These are phyloP conservation scores for Aspergillus egyptiacus DNA, from an alignment of 495 filamentous ascomycete genomes.

Conservation along the genomic window DNA sequence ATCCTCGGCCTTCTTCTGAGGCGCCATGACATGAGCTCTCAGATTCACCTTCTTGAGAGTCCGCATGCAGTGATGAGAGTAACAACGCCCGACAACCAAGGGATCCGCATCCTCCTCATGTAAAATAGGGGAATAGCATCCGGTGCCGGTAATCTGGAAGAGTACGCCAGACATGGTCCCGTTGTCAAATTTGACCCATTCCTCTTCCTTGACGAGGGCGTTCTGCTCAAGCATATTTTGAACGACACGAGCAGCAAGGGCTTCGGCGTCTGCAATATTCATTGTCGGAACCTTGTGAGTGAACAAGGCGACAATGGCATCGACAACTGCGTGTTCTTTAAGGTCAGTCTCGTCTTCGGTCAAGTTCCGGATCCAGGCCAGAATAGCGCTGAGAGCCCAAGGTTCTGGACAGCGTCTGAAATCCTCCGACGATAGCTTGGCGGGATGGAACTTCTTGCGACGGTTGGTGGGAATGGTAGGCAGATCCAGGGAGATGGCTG, in stretches of 20 bases:
- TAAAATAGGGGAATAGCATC: slow-evolving; percentile 81
- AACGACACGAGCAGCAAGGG: slow-evolving; percentile 72
- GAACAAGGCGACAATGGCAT: slow-evolving; percentile 84
- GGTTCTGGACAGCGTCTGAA: slow-evolving; percentile 83
- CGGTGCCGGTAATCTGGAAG: slow-evolving; percentile 86
- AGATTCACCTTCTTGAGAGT: slow-evolving; percentile 93
- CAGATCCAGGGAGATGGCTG: slow-evolving; percentile 56
- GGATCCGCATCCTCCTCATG: slow-evolving; percentile 66
- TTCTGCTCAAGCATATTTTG: slow-evolving; percentile 73
- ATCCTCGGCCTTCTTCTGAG: slow-evolving; percentile 65
- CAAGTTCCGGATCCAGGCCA: slow-evolving; percentile 80
- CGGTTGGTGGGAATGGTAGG: slow-evolving; percentile 64
- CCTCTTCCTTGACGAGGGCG: slow-evolving; percentile 80
- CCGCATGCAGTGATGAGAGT: slow-evolving; percentile 87
- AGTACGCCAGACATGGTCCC: slow-evolving; percentile 78
- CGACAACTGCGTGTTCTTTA: slow-evolving; percentile 71
- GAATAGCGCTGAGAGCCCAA: slow-evolving; percentile 88
- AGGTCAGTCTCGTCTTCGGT: slow-evolving; percentile 80
- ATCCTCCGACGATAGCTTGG: slow-evolving; percentile 78
- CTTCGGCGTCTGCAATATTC: slow-evolving; percentile 96
- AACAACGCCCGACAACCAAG: slow-evolving; percentile 67
- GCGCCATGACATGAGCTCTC: slow-evolving; percentile 60
- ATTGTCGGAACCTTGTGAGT: slow-evolving; percentile 96
- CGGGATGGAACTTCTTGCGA: slow-evolving; percentile 74
- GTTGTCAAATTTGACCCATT: slow-evolving; percentile 90